phyloP scores from a whole-genome alignment of 2,329 filamentous ascomycete genomes.

The Aspergillus luchuensis region DNA sequence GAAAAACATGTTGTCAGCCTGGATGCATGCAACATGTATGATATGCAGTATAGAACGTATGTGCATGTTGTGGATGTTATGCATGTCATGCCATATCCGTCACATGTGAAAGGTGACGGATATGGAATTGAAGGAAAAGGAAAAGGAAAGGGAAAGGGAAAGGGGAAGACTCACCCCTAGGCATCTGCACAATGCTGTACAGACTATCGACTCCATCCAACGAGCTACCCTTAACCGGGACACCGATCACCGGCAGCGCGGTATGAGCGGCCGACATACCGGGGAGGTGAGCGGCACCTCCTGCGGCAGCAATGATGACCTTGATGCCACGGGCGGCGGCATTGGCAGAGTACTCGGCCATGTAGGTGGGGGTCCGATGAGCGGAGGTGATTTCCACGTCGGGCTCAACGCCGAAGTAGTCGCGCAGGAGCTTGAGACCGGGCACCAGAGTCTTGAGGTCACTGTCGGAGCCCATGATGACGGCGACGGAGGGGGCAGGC shows the following conservation, averaged over 20 bases:
- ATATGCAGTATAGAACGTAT: background rate
- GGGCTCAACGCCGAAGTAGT: constrained; percentile 47
- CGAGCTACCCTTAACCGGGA: constrained; percentile 73
- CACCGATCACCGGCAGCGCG: constrained; percentile 72
- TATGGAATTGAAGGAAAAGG: too few species aligned
- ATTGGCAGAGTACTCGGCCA: constrained; percentile 66
- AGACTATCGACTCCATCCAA: constrained; percentile 72
- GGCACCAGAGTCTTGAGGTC: constrained; percentile 49
- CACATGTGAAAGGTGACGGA: too few species aligned
- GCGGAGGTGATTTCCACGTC: constrained; percentile 52
- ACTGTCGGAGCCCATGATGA: constrained; percentile 54
- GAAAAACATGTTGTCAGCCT: constrained; percentile 20
- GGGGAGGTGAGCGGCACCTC: constrained; percentile 71
- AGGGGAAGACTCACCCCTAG: constrained; percentile 50
- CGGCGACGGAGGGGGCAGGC: constrained; percentile 43
- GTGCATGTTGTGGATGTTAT: background rate
- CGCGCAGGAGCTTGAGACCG: constrained; percentile 46
- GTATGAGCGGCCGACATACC: constrained; percentile 76
- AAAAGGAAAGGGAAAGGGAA: background rate
- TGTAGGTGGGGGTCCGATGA: constrained; percentile 71
- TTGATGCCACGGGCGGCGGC: constrained; percentile 68
- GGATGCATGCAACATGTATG: background rate
- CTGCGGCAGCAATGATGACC: constrained; percentile 75
- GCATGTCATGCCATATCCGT: too few species aligned
- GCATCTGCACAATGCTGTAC: constrained; percentile 77